Evolutionary conservation across 2,329 filamentous ascomycete genomes (phyloP), one percentile per base, ranked within the genome.

Genomic region (Exophiala lecanii-corni): DNA sequence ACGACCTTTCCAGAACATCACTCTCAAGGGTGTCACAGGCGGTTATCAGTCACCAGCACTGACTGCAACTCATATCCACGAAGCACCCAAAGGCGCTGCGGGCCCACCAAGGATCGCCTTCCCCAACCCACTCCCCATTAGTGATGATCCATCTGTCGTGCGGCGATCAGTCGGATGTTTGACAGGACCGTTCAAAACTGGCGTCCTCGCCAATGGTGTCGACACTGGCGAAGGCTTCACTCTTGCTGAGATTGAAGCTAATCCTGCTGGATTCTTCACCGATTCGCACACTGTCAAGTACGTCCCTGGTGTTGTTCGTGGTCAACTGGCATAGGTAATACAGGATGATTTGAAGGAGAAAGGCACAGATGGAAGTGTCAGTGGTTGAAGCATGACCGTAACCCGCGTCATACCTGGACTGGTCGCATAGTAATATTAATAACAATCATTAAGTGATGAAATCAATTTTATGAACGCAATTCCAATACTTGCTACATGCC

Each of bases 11-110:
- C 9, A 67, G 59, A 71, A 76, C 62, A 76, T 78, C 59, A 72
- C 66, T 26, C 62, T 78, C 34, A 58, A 63, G 32, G 65, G 64
- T 46, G 72, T 78, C 56, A 63, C 62, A 16, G 74, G 74, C 40
- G 60, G 70, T 2, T 78, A 75, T 57, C 55, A 67, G 52, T 76
- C 73, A 5, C 63, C 67, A 0, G 75, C 75, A 32, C 53, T 58
- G 19, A 75, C 73, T 5, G 71, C 75, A 13, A 79, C 75, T 1
- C 75, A 78, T 58, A 72, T 78, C 50, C 74, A 78, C 59, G 62
- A 77, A 58, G 73, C 61, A 5, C 57, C 53, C 16, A 62, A 59
- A 43, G 73, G 73, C 48, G 61, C 59, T 37, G 54, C 67, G 15
- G 74, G 75, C 5, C 73, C 74, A 26, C 75, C 74, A 41, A 65